These are phyloP conservation scores for Colletotrichum orchidophilum DNA, from an alignment of 2,329 filamentous ascomycete species.

Conservation along the genomic window DNA sequence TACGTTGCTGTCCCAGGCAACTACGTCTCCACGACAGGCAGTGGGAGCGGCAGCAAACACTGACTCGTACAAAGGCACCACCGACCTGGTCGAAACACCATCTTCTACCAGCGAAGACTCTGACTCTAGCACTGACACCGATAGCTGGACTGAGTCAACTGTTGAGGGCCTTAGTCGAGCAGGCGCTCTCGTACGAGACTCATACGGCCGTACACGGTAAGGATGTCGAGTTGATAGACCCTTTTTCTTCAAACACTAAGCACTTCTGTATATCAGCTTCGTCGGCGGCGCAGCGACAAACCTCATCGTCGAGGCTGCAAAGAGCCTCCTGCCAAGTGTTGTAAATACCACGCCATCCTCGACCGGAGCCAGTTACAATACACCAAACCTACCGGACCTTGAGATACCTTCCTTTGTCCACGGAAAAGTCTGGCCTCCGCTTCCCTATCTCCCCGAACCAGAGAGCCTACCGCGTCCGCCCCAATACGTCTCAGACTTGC, in stretches of 20 bases:
- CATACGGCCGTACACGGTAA: constrained; percentile 39
- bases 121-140: background rate
- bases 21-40: background rate
- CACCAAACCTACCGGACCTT: constrained; percentile 20
- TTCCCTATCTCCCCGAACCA: constrained; percentile 40
- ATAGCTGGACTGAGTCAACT: background rate
- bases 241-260: no score
- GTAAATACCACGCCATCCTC: background rate
- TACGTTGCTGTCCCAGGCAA: background rate
- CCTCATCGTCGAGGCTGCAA: constrained; percentile 41
- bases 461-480: constrained; percentile 40
- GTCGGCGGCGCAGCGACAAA: constrained; percentile 40
- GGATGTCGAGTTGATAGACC: no score
- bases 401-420: constrained; percentile 42
- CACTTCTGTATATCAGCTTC: constrained; percentile 36
- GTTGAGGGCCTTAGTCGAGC: background rate
- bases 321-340: constrained; percentile 35
- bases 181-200: constrained; percentile 39
- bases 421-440: constrained; percentile 39
- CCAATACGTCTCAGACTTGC: constrained; percentile 40
- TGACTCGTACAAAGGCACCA: background rate
- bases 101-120: background rate
- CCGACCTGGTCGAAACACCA: background rate
- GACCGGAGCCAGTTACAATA: background rate
- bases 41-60: background rate